phyloP scores from a whole-genome alignment of 257 asterid species.

The Craterostigma plantagineum region DNA sequence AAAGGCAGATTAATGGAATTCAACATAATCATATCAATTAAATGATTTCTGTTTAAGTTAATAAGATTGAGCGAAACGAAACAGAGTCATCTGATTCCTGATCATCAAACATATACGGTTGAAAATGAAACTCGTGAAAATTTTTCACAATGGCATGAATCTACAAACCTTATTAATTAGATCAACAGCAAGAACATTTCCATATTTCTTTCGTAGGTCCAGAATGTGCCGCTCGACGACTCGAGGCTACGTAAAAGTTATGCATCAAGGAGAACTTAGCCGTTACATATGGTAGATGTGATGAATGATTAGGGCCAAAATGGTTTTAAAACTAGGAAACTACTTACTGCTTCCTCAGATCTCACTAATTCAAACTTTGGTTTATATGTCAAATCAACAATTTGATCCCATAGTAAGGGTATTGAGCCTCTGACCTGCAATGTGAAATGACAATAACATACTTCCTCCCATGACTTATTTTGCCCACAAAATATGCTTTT shows the following conservation, averaged over 20 bases:
- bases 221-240: constrained; percentile 73
- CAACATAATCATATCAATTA: background rate
- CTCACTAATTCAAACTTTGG: constrained; percentile 59
- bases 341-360: constrained; percentile 58
- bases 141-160: constrained; percentile 3
- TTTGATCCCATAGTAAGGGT: constrained; percentile 88
- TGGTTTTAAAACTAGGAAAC: constrained; percentile 8
- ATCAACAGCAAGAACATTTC: constrained; percentile 81
- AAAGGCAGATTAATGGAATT: background rate
- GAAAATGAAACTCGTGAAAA: background rate
- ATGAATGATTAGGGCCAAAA: background rate
- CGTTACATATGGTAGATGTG: too few relatives aligned
- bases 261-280: constrained; percentile 5
- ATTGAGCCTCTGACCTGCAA: constrained; percentile 87
- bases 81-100: too few relatives aligned
- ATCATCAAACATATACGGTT: too few relatives aligned
- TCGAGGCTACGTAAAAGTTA: constrained; percentile 32
- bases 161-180: constrained; percentile 62
- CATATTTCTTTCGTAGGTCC: constrained; percentile 87
- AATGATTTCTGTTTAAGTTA: too few relatives aligned
- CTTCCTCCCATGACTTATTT: background rate
- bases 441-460: constrained; percentile 1
- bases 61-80: too few relatives aligned
- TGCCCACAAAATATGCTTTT: background rate
- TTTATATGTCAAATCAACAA: constrained; percentile 88